Evolutionary conservation across 768 basidiomycete genomes (phyloP).

Genomic region (Lentinus tigrinus): DNA sequence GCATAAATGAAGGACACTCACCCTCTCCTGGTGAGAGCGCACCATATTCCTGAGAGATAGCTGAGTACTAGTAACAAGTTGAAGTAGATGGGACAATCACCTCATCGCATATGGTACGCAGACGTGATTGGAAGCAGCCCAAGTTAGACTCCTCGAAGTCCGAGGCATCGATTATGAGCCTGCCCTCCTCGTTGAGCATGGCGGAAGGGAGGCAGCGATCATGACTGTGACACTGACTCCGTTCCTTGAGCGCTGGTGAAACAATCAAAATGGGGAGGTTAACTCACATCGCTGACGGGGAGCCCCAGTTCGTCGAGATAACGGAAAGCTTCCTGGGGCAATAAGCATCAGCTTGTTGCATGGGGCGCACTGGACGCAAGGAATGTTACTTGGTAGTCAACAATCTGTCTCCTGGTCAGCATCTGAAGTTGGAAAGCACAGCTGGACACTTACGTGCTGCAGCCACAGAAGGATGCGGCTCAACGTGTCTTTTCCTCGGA

Average conservation of each 20-base stretch:
- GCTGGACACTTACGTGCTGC: constrained; percentile 1
- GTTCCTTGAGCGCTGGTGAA: not conserved
- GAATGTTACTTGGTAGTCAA: constrained; percentile 7
- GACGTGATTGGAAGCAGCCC: constrained; percentile 3
- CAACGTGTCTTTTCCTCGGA: not conserved
- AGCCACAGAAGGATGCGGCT: constrained; percentile 4
- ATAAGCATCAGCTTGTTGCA: not conserved
- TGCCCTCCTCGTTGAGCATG: constrained; percentile 5
- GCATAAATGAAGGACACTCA: not conserved
- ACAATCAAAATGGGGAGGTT: no score
- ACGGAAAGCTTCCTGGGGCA: not conserved
- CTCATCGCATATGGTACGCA: constrained; percentile 9
- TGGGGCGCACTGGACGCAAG: no score
- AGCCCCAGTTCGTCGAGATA: not conserved
- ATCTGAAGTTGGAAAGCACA: not conserved
- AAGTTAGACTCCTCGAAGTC: constrained; percentile 4
- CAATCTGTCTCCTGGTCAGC: not conserved
- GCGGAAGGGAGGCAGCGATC: constrained; percentile 3
- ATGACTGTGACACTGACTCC: not conserved
- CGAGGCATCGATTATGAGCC: not conserved
- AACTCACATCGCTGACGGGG: constrained; percentile 1
- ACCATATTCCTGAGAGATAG: not conserved
- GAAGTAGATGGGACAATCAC: not conserved
- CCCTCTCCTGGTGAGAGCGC: constrained; percentile 3
- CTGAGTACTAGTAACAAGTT: not conserved